These are phyloP conservation scores for Penium margaritaceum DNA, from an alignment of 139 green algal genomes.

Conservation along the genomic window DNA sequence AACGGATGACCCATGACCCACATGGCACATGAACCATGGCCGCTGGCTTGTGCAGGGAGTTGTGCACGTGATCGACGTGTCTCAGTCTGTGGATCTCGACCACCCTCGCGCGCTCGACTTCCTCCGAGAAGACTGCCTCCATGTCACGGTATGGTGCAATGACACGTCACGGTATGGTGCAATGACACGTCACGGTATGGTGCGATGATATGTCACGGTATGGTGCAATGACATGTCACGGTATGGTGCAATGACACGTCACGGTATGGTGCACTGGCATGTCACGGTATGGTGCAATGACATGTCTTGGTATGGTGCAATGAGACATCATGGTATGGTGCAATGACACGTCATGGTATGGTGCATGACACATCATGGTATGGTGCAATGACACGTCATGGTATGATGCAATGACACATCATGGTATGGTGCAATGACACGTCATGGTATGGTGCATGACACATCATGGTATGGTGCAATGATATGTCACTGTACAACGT, in stretches of 20 bases:
- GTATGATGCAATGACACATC: too few species aligned
- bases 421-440: too few species aligned
- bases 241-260: slow-evolving; percentile 70
- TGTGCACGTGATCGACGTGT: slow-evolving; percentile 71
- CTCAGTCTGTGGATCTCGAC: slow-evolving; percentile 91
- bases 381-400: too few species aligned
- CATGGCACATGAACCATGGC: too few species aligned
- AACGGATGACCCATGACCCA: too few species aligned
- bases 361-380: background rate
- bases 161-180: background rate
- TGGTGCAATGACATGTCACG: slow-evolving; percentile 20
- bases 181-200: background rate
- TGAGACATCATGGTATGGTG: too few species aligned
- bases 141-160: background rate
- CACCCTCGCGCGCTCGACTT: slow-evolving; percentile 95
- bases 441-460: too few species aligned
- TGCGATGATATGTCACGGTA: too few species aligned
- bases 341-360: slow-evolving; percentile 58
- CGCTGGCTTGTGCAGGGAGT: too few species aligned
- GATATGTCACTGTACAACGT: too few species aligned
- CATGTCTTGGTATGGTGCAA: slow-evolving; percentile 84
- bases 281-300: slow-evolving; percentile 91
- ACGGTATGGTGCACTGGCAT: slow-evolving; percentile 92
- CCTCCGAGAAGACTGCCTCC: slow-evolving; percentile 79
- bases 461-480: too few species aligned